Conservation (phyloP, 345 rosid species). For the Euphorbia peplus region DNA sequence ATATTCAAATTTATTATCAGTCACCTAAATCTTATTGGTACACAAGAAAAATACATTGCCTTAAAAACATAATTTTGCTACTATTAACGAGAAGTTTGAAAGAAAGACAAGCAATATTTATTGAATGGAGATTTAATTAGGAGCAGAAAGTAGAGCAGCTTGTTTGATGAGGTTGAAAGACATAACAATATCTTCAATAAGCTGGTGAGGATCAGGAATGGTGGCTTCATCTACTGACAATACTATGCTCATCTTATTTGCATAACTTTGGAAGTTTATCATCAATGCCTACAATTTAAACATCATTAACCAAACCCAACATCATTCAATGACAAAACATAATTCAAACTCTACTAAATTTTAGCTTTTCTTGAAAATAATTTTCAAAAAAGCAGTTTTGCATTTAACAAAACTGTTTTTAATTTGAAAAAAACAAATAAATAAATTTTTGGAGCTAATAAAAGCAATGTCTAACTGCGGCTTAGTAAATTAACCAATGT, state of each 20-base stretch:
- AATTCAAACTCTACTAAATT: no score
- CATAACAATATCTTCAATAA: slow-evolving; percentile 32
- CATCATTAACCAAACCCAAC: not conserved
- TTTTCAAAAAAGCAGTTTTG: no score
- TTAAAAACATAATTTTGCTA: not conserved
- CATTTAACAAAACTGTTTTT: no score
- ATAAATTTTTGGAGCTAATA: no score
- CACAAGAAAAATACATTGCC: not conserved
- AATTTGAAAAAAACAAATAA: no score
- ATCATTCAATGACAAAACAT: no score
- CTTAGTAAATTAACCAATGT: no score
- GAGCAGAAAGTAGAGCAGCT: slow-evolving; percentile 3
- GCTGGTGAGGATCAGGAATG: slow-evolving; percentile 38
- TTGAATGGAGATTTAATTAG: no score
- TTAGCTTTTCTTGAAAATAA: no score
- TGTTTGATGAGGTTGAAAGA: slow-evolving; percentile 30
- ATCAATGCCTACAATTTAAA: slow-evolving; percentile 33
- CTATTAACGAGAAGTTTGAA: no score
- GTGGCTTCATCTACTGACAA: slow-evolving; percentile 37
- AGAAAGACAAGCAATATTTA: not conserved
- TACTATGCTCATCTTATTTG: slow-evolving; percentile 34
- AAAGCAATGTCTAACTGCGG: no score
- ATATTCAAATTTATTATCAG: no score
- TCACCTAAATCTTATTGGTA: not conserved
- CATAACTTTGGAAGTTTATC: slow-evolving; percentile 42